A percentile compares a stretch with the other conserved stretches of the same genome.
Evolutionary conservation across 148 eudicot genomes (phyloP).

Genomic region (Diospyros kaki): DNA sequence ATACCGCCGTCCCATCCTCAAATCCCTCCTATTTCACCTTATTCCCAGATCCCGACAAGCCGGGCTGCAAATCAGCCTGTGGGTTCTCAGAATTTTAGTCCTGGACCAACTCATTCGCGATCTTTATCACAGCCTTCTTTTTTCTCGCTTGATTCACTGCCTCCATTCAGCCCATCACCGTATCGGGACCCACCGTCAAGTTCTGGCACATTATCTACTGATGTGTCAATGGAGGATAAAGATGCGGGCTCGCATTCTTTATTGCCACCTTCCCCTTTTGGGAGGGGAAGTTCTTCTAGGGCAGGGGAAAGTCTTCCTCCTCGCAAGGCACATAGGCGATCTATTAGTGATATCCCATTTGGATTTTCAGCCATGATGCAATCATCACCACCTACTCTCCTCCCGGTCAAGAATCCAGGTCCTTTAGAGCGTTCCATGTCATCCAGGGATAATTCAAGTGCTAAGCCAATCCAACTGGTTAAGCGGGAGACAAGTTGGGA

Average conservation of each 20-base stretch:
- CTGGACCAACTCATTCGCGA: slow-evolving; percentile 62
- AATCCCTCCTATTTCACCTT: slow-evolving; percentile 77
- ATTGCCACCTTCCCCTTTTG: slow-evolving; percentile 44
- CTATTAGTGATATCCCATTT: slow-evolving; percentile 88
- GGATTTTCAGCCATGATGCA: slow-evolving; percentile 59
- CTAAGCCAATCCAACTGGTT: slow-evolving; percentile 61
- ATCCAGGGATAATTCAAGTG: slow-evolving; percentile 42
- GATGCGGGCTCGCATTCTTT: slow-evolving; percentile 40
- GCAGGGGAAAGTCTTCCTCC: slow-evolving; percentile 76
- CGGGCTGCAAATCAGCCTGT: slow-evolving; percentile 37
- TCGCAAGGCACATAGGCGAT: slow-evolving; percentile 78
- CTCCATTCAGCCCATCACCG: slow-evolving; percentile 84
- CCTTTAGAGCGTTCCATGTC: slow-evolving; percentile 25
- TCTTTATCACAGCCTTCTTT: slow-evolving; percentile 79
- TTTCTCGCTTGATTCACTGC: slow-evolving; percentile 73
- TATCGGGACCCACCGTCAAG: slow-evolving; percentile 36
- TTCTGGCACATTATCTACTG: slow-evolving; percentile 25
- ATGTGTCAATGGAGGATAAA: slow-evolving; percentile 59
- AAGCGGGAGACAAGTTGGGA: slow-evolving; percentile 70
- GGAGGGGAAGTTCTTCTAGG: slow-evolving; percentile 35
- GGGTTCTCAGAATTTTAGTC: slow-evolving; percentile 50
- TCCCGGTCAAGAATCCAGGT: slow-evolving; percentile 32
- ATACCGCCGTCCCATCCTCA: slow-evolving; percentile 91
- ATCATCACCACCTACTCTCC: slow-evolving; percentile 48
- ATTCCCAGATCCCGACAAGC: slow-evolving; percentile 60